Evolutionary conservation across 805 yeast species (phyloP).

Genomic region (Candida berthetii): DNA sequence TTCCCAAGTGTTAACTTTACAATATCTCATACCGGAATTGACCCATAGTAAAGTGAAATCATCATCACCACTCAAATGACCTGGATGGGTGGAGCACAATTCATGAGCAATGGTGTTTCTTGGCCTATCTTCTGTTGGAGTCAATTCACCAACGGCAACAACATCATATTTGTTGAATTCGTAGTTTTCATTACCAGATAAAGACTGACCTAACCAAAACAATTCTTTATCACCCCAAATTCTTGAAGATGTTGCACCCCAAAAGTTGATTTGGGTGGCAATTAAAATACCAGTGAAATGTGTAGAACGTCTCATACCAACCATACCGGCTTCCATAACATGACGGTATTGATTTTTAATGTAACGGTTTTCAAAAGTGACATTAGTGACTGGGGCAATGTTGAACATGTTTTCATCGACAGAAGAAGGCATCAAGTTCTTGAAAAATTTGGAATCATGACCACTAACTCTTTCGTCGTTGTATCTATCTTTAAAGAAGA

Average conservation of each 20-base stretch:
- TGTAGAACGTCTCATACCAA: slow-evolving; percentile 17
- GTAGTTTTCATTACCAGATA: slow-evolving; percentile 25
- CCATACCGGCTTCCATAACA: slow-evolving; percentile 28
- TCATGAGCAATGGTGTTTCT: slow-evolving; percentile 22
- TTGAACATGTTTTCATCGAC: slow-evolving; percentile 18
- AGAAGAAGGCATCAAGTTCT: slow-evolving; percentile 28
- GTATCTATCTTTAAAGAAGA: slow-evolving; percentile 38
- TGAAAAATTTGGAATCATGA: slow-evolving; percentile 27
- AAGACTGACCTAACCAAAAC: slow-evolving; percentile 57
- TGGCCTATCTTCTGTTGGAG: slow-evolving; percentile 3
- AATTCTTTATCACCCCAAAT: slow-evolving; percentile 73
- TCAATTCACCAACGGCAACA: slow-evolving; percentile 10
- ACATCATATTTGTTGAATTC: slow-evolving; percentile 10
- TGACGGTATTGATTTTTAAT: slow-evolving; percentile 12
- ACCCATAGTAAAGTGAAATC: slow-evolving; percentile 43
- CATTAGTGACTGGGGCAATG: slow-evolving; percentile 7
- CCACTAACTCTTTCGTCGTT: slow-evolving; percentile 5
- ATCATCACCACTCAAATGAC: slow-evolving; percentile 43
- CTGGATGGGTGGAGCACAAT: slow-evolving; percentile 53
- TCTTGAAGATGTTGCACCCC: slow-evolving; percentile 12
- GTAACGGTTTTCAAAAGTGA: slow-evolving; percentile 16
- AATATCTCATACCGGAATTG: slow-evolving; percentile 49
- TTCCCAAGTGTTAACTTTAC: slow-evolving; percentile 31
- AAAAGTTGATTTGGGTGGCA: slow-evolving; percentile 12
- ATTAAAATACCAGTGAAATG: slow-evolving; percentile 16